Evolutionary conservation across 768 basidiomycete species (phyloP), one percentile per base, ranked within the genome.

Genomic region (Tubosaeta brunneosetosa): DNA sequence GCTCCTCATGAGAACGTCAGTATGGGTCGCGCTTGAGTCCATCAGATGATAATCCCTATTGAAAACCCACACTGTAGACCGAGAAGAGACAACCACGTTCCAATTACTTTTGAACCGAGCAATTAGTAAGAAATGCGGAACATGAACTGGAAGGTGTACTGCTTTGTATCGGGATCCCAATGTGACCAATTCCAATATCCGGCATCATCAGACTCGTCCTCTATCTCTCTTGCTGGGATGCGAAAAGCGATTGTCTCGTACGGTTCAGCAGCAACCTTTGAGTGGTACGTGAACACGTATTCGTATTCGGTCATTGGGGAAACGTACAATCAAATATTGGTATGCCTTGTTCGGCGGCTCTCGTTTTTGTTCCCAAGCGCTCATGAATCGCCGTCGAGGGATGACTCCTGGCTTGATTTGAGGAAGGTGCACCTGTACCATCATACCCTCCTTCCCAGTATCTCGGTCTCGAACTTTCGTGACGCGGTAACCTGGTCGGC

Each of bases 171-270:
- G n/a, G 90, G 84, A 68, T 98, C 97, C 97, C 95, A 98, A 65
- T 97, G 91, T 37, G 94, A 94, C 97, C 97, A 99, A 62, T 91
- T 91, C 88, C 89, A 93, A 59, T 86, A 90, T 14, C 86, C 86
- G 27, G 87, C 88, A 61, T 94, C 92, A 55, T 92, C 87, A 43
- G 89, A 82, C 64, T 93, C 92, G 62, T 95, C 92, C 71, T 98
- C 94, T 55, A 99, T 94, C 71, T 98, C 94, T 47, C 91, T 84
- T 25, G 97, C 90, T 43, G 95, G 97, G 64, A 99, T 93, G 16
- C 94, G 91, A 78, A 98, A 98, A n/a, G 94, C 92, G 60, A 99
- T 93, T 4, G 94, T 97, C 72, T 99, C 97, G 66, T 98, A 99
- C 6, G 95, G 94, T 63, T 98, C 97, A n/a, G 97, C 94, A 16